Conservation (phyloP, 768 basidiomycete species). For the Tulasnella sp. region DNA sequence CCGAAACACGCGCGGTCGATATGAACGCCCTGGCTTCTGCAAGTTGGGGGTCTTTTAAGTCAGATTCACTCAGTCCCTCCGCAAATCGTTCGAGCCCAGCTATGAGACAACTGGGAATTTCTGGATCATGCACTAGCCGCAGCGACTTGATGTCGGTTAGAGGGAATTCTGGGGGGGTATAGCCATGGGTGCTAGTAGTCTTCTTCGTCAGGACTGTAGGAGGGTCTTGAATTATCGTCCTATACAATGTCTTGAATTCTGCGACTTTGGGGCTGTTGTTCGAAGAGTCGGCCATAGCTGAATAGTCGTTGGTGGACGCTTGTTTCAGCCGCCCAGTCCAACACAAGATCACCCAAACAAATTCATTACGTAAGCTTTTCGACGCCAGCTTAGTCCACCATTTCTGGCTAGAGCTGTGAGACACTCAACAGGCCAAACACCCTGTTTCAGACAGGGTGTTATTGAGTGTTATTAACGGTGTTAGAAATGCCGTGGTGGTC, state of each 20-base stretch:
- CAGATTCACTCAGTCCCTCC: background rate
- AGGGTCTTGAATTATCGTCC: background rate
- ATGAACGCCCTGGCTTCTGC: background rate
- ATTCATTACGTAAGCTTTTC: no score
- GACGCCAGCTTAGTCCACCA: no score
- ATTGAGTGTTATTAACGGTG: no score
- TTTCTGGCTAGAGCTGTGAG: no score
- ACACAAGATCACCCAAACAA: no score
- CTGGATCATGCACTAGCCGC: background rate
- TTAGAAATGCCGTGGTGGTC: no score
- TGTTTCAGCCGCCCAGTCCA: no score
- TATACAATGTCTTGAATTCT: background rate
- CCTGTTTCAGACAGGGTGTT: no score
- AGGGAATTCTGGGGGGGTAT: background rate
- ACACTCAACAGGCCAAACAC: no score
- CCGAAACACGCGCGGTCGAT: background rate
- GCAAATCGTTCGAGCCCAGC: background rate
- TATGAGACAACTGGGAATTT: background rate
- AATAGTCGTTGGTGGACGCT: background rate
- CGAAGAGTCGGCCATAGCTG: background rate
- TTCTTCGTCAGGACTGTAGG: background rate
- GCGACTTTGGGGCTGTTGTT: background rate
- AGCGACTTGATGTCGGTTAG: background rate
- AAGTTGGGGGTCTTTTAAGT: background rate
- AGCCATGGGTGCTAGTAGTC: background rate